Evolutionary conservation across 352 stramenopile species (phyloP), one percentile per base, ranked within the genome.

Genomic region (Pythium volutum): DNA sequence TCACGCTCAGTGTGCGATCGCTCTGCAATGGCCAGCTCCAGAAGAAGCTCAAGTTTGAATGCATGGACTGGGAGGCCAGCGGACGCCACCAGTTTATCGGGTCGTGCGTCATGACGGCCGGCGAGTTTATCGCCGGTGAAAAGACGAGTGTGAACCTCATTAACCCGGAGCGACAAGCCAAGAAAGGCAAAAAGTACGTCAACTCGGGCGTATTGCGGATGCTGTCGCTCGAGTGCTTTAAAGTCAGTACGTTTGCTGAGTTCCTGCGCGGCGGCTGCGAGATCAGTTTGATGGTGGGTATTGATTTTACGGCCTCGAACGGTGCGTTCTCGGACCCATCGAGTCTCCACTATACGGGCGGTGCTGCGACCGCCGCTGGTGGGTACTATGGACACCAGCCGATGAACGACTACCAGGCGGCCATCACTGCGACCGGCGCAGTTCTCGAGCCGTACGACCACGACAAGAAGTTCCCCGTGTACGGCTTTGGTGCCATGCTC

Each of bases 291-390:
- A 84, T 95, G 14, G 67, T 90, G 34, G 87, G 82, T 9, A 85
- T 96, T 48, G 87, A 96, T 58, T 94, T 88, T 66, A 92, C 81
- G n/a, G 81, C 75, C 5, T 90, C 76, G 1, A 89, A 88, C 56
- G 76, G 79, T 39, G 66, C 69, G 0, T 71, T 73, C 8, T 74
- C 56, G 1, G 69, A 88, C 31, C 76, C 78, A 3, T 55, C 42
- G 8, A 87, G 76, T 67, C 43, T 91, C 20, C 81, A 94, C 49
- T 90, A 81, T 70, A 70, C 76, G 25, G 76, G 77, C n/a, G 69
- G 57, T 55, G 73, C 60, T 45, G 31, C 14, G 4, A 43, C 36
- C 1, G 36, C 36, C 14, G 31, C 36, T 16, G 36, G 36, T 20
- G 36, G 36, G 36, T 43, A 43, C 6, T 43, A 43, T 16, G 22